phyloP scores from a whole-genome alignment of 2,329 filamentous ascomycete genomes.

The Thielaviopsis populi region DNA sequence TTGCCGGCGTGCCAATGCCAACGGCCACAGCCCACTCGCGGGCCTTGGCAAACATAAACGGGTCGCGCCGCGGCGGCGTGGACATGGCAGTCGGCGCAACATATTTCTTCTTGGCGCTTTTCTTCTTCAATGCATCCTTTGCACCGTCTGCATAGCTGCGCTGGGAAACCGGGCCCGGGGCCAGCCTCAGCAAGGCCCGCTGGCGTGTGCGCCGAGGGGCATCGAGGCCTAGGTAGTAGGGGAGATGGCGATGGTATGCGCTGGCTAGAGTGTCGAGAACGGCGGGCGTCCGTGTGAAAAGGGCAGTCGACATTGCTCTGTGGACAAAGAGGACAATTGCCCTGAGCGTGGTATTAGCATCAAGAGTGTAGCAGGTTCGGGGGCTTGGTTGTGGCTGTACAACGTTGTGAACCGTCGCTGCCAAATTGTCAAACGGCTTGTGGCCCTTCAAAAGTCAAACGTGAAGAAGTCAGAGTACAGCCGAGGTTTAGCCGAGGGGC shows the following conservation, averaged over 20 bases:
- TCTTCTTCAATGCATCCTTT: background rate
- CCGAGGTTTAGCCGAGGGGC: background rate
- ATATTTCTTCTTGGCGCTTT: background rate
- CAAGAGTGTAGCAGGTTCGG: background rate
- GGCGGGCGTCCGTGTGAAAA: background rate
- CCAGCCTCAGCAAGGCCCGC: background rate
- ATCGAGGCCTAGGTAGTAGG: background rate
- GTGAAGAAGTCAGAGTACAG: background rate
- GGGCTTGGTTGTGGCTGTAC: background rate
- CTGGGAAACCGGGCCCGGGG: background rate
- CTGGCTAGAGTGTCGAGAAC: background rate
- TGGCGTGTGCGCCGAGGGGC: background rate
- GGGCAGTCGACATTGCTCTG: background rate
- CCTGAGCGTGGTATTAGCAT: background rate
- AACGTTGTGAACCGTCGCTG: background rate
- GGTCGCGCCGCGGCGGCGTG: background rate
- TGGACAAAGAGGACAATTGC: background rate
- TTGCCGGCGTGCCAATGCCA: background rate
- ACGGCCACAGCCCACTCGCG: background rate
- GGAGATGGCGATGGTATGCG: background rate
- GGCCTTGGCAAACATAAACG: slow-evolving; percentile 11
- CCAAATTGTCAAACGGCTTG: background rate
- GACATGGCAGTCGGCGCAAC: background rate
- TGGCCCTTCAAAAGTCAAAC: background rate
- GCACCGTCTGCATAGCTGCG: background rate